Evolutionary conservation across 495 filamentous ascomycete genomes (phyloP).

Genomic region (Cercophora scortea): DNA sequence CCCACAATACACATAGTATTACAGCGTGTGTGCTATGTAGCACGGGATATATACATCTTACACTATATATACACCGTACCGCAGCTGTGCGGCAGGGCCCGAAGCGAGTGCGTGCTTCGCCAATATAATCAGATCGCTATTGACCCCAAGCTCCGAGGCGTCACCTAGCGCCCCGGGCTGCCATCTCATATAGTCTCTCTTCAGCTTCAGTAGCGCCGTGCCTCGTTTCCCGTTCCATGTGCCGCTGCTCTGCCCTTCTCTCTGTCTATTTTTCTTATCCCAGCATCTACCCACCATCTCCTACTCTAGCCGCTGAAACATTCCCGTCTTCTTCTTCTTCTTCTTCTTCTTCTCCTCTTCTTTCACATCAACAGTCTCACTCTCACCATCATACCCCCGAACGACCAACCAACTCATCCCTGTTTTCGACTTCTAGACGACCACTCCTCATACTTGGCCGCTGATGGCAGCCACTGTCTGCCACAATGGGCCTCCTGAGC

Average conservation of each 20-base stretch:
- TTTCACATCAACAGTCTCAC: neutral
- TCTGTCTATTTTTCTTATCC: neutral
- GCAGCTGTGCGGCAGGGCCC: too few relatives aligned
- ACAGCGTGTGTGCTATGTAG: neutral
- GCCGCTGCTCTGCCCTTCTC: neutral
- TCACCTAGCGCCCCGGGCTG: constrained; percentile 7
- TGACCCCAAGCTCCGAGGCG: constrained; percentile 7
- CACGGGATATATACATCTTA: neutral
- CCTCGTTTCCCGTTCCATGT: neutral
- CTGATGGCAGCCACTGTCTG: constrained; percentile 13
- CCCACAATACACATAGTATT: too few relatives aligned
- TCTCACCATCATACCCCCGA: neutral
- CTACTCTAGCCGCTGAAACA: too few relatives aligned
- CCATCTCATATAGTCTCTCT: neutral
- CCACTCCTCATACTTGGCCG: neutral
- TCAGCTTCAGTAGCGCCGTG: neutral
- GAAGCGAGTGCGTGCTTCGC: too few relatives aligned
- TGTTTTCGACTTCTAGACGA: neutral
- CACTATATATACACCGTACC: neutral
- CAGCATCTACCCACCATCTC: neutral
- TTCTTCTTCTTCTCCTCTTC: neutral
- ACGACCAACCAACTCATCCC: neutral
- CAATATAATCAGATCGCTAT: neutral
- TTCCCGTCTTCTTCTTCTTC: neutral
- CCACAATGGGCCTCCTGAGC: constrained; percentile 36